Percentiles rank a stretch among this genome's conserved stretches.
Conservation (phyloP, 2,329 filamentous ascomycete species). For the Apiospora kogelbergensis region DNA sequence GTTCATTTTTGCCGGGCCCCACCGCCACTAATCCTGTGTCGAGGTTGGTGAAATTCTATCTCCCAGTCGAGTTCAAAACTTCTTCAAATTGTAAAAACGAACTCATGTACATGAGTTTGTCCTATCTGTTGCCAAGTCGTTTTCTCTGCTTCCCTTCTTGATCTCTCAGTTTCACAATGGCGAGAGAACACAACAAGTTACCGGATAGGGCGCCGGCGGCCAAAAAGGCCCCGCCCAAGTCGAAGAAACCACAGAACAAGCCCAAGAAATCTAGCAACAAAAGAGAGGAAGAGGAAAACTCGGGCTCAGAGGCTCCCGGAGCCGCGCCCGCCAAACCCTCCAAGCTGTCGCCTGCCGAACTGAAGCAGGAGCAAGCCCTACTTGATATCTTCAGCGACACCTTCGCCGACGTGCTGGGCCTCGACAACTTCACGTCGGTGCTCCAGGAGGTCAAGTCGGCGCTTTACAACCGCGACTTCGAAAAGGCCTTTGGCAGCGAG, state of each 20-base stretch:
- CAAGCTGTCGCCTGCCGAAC: slow-evolving; percentile 9
- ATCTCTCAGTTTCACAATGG: neutral
- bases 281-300: neutral
- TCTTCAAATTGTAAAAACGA: neutral
- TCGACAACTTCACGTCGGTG: slow-evolving; percentile 47
- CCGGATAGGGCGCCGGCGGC: neutral
- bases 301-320: neutral
- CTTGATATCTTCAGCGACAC: slow-evolving; percentile 71
- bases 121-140: neutral
- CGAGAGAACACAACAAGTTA: neutral
- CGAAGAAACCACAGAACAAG: neutral
- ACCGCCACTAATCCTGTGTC: slow-evolving; percentile 1
- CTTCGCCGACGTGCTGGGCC: slow-evolving; percentile 53
- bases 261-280: neutral
- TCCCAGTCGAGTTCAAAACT: neutral
- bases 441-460: slow-evolving; percentile 85
- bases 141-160: neutral
- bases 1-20: slow-evolving; percentile 1
- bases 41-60: neutral
- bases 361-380: slow-evolving; percentile 60
- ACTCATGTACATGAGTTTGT: neutral
- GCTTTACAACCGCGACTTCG: slow-evolving; percentile 84
- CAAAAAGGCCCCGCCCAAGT: neutral
- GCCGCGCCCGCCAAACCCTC: neutral
- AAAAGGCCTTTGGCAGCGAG: slow-evolving; percentile 70